Base-by-base conservation (phyloP, 2,329 filamentous ascomycete genomes). In the Fusarium caatingaense region DNA sequence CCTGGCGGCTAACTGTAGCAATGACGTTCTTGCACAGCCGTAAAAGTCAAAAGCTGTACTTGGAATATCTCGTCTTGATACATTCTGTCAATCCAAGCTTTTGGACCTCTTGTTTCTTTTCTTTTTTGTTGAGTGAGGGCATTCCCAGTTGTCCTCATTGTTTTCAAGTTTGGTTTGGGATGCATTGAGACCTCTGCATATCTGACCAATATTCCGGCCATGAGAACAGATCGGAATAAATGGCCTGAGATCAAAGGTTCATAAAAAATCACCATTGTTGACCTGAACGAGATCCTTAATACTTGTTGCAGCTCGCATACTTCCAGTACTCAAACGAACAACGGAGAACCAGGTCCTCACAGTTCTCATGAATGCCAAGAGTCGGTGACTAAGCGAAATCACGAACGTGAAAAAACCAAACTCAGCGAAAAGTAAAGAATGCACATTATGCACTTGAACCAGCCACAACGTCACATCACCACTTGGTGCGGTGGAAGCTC, bases 401-500 rank as follows among this genome's bases (percentile, higher is more conserved):
- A 53, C 49, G 25, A 53, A 51, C n/a, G 23, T 28, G n/a, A 30
- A 30, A 13, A 53, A 37, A n/a, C 25, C 13, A n/a, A 27, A 40
- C 34, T 53, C 23, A 18, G 18, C 16, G 41, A 28, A 40, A 44
- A 28, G 32, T 15, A 20, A 55, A 55, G 34, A 66, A 66, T 59
- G 53, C 27, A 65, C 21, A 55, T 28, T 66, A 66, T 59, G 53
- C 27, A 65, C 21, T 47, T 45, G 46, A 25, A 34, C 13, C 53
- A 69, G 63, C 67, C 67, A 69, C 67, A 44, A 25, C 67, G 53
- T 70, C 67, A 67, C 56, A 40, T 28, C 27, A 40, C 16, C 32
- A 45, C 8, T 42, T 32, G 40, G 11, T 45, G 46, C 30, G 45
- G 50, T 49, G 48, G 57, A 69, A 44, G 40, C 66, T 63, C 61